Evolutionary conservation across 176 grass and related monocot genomes (phyloP).

Genomic region (Microstegium vimineum): DNA sequence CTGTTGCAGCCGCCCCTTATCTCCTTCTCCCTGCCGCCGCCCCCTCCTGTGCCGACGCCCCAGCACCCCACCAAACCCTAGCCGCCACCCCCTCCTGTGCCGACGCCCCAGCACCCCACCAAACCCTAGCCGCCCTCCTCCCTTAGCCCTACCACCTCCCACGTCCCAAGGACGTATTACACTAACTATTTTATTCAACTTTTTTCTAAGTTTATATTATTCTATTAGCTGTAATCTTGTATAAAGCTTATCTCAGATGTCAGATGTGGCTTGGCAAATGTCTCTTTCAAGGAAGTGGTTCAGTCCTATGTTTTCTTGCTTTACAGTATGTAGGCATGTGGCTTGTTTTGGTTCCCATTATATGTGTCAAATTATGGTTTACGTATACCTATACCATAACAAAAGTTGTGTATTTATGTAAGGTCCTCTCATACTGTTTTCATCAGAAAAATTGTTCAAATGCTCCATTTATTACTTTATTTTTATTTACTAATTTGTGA

Average conservation of each 20-base stretch:
- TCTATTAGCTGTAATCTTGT: not conserved
- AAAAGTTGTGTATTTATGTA: not conserved
- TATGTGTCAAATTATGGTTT: not conserved
- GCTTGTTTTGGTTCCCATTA: not conserved
- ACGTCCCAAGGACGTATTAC: too few species aligned
- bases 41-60: too few species aligned
- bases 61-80: too few species aligned
- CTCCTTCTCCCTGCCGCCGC: too few species aligned
- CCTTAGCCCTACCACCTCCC: too few species aligned
- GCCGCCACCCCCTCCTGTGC: too few species aligned
- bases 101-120: too few species aligned
- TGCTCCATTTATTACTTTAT: not conserved
- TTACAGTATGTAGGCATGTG: not conserved
- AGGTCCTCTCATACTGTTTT: not conserved
- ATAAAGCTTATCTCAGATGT: not conserved
- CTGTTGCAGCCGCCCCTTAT: too few species aligned
- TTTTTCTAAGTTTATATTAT: not conserved
- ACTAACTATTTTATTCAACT: not conserved
- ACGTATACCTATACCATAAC: not conserved
- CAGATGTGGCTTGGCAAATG: not conserved
- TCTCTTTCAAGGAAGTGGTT: not conserved
- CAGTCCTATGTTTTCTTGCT: not conserved
- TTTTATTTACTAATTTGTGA: slow-evolving; percentile 8
- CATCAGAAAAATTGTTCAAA: not conserved
- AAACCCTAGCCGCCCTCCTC: too few species aligned